A percentile compares a stretch with the other conserved stretches of the same genome.
phyloP scores from a whole-genome alignment of 139 green algal genomes.

The Chlorella sorokiniana region DNA sequence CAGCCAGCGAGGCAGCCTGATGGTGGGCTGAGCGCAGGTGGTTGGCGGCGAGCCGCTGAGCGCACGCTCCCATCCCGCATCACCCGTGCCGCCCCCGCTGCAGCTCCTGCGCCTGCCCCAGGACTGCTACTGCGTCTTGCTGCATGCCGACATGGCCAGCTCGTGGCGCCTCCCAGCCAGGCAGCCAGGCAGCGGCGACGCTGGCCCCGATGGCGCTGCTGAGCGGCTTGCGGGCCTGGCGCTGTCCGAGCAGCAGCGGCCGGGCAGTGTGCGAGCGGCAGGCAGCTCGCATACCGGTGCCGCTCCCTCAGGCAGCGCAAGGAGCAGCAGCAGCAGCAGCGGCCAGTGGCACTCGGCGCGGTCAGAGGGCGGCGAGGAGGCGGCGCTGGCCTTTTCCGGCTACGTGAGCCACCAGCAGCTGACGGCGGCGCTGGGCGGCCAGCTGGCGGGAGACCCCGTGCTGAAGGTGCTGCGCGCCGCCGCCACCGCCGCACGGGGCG shows the following conservation, averaged over 20 bases:
- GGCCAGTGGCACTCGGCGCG: neutral
- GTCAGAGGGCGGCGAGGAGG: neutral
- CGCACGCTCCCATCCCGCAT: neutral
- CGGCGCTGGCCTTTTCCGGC: conserved; percentile 29
- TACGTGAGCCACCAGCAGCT: conserved; percentile 35
- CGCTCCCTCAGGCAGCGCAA: neutral
- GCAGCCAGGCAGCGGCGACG: neutral
- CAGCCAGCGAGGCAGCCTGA: too few species aligned
- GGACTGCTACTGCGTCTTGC: conserved; percentile 44
- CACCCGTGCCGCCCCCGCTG: neutral
- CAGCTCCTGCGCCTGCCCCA: conserved; percentile 13
- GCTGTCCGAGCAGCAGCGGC: neutral
- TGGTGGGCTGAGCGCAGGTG: too few species aligned
- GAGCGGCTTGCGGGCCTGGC: neutral
- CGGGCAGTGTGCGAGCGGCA: neutral
- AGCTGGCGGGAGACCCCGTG: conserved; percentile 9
- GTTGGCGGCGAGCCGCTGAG: too few species aligned
- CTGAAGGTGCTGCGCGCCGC: conserved; percentile 4
- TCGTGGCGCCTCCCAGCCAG: conserved; percentile 23
- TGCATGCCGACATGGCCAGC: conserved; percentile 24
- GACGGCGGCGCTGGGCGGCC: neutral
- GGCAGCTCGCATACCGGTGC: neutral
- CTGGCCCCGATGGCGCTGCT: neutral
- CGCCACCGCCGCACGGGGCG: neutral
- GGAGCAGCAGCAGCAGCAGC: neutral